These are phyloP conservation scores for Solanum hybrid DNA, from an alignment of 305 asterid genomes.

Conservation along the genomic window DNA sequence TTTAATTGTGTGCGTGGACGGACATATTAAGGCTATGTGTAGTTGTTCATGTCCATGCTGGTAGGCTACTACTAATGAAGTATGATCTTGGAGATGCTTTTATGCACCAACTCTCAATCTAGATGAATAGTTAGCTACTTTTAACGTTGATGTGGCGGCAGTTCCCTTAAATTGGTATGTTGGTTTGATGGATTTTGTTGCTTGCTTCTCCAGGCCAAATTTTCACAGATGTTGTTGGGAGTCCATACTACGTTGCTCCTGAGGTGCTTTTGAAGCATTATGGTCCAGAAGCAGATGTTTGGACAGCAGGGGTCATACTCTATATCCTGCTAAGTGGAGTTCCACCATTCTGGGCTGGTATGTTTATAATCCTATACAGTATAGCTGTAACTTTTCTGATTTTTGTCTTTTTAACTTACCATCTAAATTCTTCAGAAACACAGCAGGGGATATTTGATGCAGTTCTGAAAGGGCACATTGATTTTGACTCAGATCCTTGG, in stretches of 20 bases:
- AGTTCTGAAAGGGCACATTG: slow-evolving; percentile 72
- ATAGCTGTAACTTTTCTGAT: slow-evolving; percentile 10
- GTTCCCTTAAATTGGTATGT: background rate
- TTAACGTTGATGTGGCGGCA: background rate
- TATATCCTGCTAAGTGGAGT: slow-evolving; percentile 85
- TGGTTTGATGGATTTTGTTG: background rate
- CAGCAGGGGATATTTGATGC: slow-evolving; percentile 95
- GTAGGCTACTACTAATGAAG: background rate
- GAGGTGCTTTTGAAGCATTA: slow-evolving; percentile 85
- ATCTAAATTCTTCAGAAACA: slow-evolving; percentile 49
- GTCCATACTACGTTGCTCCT: slow-evolving; percentile 92
- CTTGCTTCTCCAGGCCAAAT: slow-evolving; percentile 54
- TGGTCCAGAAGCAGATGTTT: slow-evolving; percentile 88
- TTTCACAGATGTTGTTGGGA: slow-evolving; percentile 87
- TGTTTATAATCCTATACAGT: slow-evolving; percentile 14
- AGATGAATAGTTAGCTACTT: background rate
- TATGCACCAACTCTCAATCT: background rate
- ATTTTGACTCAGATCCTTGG: slow-evolving; percentile 83
- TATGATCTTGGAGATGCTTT: background rate
- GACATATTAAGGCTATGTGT: background rate
- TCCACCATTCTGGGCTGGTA: slow-evolving; percentile 98
- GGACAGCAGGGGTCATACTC: slow-evolving; percentile 89
- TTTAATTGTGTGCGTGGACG: background rate
- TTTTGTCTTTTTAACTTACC: background rate
- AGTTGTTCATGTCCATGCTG: background rate